phyloP scores from a whole-genome alignment of 2,329 filamentous ascomycete species.

The Colletotrichum horii region DNA sequence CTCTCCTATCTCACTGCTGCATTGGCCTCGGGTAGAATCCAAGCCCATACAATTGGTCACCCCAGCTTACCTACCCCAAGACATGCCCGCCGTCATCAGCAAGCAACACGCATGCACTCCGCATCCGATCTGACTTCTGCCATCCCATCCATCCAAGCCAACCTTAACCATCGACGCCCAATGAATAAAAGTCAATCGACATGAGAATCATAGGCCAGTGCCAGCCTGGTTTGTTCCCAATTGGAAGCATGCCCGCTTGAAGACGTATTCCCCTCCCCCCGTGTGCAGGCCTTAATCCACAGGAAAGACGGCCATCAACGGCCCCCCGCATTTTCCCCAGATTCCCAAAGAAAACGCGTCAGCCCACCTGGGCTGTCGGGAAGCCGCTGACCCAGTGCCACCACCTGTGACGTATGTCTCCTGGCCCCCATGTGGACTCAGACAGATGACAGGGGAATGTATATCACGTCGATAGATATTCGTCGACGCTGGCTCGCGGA shows the following conservation, averaged over 20 bases:
- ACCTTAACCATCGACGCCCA: neutral
- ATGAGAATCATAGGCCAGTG: neutral
- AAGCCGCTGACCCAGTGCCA: neutral
- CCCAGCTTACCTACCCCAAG: neutral
- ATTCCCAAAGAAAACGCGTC: neutral
- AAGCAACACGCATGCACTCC: neutral
- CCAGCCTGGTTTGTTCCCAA: neutral
- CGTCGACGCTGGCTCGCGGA: neutral
- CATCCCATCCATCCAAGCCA: neutral
- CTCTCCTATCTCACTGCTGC: neutral
- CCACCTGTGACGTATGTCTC: neutral
- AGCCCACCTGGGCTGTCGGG: neutral
- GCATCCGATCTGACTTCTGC: neutral
- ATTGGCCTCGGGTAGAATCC: neutral
- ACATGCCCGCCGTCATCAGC: neutral
- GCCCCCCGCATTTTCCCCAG: conserved; percentile 16
- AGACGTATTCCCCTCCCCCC: neutral
- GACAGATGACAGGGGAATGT: neutral
- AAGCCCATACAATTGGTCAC: neutral
- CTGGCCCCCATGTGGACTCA: neutral
- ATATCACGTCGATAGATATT: neutral
- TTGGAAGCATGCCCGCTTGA: neutral
- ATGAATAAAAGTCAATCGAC: neutral
- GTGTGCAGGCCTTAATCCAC: neutral
- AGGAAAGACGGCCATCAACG: neutral